phyloP scores from a whole-genome alignment of 139 green algal species.

The Nannochloris sp. region DNA sequence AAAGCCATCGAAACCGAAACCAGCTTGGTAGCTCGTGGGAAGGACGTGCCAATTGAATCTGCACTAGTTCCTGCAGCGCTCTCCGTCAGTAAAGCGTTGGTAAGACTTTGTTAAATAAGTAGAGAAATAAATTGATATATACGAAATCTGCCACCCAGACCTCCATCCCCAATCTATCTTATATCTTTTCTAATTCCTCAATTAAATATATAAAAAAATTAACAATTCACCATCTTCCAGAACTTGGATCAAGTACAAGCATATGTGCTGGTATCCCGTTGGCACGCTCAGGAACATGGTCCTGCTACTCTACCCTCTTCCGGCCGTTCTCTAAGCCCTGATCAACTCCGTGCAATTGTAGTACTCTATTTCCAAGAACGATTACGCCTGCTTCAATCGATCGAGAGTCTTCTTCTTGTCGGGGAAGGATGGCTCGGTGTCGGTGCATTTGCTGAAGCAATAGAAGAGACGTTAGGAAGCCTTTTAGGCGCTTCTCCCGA shows the following conservation, averaged over 20 bases:
- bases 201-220: not conserved
- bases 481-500: conserved; percentile 13
- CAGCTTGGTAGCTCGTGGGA: conserved; percentile 7
- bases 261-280: conserved; percentile 58
- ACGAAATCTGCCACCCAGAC: too few species aligned
- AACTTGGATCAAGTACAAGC: conserved; percentile 57
- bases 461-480: conserved; percentile 35
- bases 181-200: not conserved
- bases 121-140: not conserved
- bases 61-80: conserved; percentile 5
- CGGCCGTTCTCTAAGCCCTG: not conserved
- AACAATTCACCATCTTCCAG: conserved; percentile 11
- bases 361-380: conserved; percentile 44
- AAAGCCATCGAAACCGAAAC: conserved; percentile 9
- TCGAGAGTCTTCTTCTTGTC: conserved; percentile 41
- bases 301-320: not conserved
- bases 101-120: conserved; percentile 5
- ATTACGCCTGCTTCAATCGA: conserved; percentile 38
- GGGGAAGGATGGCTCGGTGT: conserved; percentile 29
- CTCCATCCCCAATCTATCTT: too few species aligned
- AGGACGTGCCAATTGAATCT: conserved; percentile 19
- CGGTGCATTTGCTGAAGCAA: conserved; percentile 13
- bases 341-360: conserved; percentile 26
- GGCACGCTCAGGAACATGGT: conserved; percentile 1
- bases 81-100: conserved; percentile 16